These are phyloP conservation scores for Backusella morwellensis DNA, from an alignment of 192 early-diverging fungal species.

Conservation along the genomic window DNA sequence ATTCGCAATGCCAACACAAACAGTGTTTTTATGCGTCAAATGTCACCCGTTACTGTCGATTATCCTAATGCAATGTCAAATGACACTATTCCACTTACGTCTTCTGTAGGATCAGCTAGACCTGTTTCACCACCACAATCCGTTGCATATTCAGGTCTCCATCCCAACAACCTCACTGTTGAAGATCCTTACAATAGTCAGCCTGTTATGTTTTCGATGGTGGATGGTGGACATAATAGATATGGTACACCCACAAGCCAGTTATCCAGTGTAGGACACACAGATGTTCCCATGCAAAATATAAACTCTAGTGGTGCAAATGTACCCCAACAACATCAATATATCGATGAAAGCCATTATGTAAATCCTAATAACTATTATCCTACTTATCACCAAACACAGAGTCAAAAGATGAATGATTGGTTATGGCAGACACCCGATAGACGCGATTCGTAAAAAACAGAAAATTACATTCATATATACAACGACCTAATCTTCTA, in stretches of 20 bases:
- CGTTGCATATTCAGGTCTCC: neutral
- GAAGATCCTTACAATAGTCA: conserved; percentile 14
- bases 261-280: neutral
- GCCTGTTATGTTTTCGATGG: conserved; percentile 14
- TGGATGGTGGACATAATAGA: neutral
- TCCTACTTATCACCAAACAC: neutral
- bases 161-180: neutral
- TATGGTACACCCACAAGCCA: conserved; percentile 1
- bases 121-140: neutral
- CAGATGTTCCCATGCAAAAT: neutral
- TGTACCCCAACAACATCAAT: neutral
- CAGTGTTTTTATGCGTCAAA: conserved; percentile 13
- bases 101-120: neutral
- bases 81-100: conserved; percentile 18
- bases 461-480: too few relatives aligned
- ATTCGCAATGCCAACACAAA: neutral
- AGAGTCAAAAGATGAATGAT: neutral
- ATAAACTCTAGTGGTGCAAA: neutral
- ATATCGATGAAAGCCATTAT: neutral
- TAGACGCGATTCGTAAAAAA: neutral
- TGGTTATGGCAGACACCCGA: conserved; percentile 21
- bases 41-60: conserved; percentile 17
- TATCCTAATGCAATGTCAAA: conserved; percentile 6
- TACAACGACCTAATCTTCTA: neutral
- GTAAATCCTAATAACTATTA: neutral